phyloP scores from a whole-genome alignment of 345 rosid species.

The Eucalyptus cloeziana region DNA sequence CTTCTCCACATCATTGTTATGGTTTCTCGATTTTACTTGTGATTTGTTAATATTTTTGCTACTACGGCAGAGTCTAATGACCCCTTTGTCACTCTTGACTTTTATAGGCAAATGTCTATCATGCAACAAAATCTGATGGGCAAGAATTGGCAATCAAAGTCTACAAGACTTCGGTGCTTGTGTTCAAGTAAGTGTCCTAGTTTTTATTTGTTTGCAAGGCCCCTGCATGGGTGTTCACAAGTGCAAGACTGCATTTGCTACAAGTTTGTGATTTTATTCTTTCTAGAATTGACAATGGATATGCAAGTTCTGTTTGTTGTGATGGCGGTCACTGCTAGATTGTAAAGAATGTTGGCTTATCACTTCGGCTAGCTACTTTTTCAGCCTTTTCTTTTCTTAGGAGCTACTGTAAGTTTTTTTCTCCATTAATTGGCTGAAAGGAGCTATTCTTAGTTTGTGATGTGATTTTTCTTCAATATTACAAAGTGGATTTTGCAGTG shows the following conservation, averaged over 20 bases:
- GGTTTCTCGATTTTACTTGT: not conserved
- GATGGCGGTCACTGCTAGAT: not conserved
- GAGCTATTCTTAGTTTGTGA: not conserved
- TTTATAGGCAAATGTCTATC: slow-evolving; percentile 90
- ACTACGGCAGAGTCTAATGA: not conserved
- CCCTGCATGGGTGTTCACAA: not conserved
- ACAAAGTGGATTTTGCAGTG: not conserved
- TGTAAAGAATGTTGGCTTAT: not conserved
- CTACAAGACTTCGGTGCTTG: slow-evolving; percentile 85
- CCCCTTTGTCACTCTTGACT: not conserved
- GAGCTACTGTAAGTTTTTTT: not conserved
- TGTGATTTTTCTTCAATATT: not conserved
- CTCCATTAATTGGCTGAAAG: not conserved
- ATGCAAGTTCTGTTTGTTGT: not conserved
- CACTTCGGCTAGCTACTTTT: not conserved
- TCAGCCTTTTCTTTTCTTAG: not conserved
- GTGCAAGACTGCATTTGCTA: not conserved
- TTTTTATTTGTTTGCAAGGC: not conserved
- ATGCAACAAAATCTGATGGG: slow-evolving; percentile 81
- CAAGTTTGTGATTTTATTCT: not conserved
- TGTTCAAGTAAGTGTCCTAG: slow-evolving; percentile 56
- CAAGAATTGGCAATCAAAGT: slow-evolving; percentile 87
- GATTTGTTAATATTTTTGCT: not conserved
- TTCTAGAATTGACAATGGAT: not conserved
- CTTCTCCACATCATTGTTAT: not conserved